Conservation (phyloP, 2,329 filamentous ascomycete genomes). For the Laburnicola sp. region DNA sequence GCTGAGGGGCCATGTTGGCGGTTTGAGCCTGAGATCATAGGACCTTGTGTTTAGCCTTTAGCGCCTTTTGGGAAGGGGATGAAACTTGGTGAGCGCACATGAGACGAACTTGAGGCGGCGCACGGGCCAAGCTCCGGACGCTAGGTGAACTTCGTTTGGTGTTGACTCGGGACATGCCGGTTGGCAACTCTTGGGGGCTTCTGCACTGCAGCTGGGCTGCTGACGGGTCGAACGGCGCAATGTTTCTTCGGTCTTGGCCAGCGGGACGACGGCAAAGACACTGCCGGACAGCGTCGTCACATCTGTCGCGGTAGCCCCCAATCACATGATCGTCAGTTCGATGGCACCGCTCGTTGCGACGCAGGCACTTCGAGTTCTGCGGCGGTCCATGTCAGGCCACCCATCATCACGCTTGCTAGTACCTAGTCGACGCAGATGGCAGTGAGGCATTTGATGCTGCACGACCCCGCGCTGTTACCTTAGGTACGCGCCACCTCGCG, state of each 20-base stretch:
- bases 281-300: not conserved
- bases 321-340: not conserved
- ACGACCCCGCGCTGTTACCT: not conserved
- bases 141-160: not conserved
- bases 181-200: not conserved
- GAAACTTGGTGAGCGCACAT: conserved; percentile 35
- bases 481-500: too few relatives aligned
- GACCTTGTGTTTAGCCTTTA: conserved; percentile 14
- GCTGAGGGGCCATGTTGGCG: conserved; percentile 31
- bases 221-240: conserved; percentile 25
- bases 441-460: conserved; percentile 2
- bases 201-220: conserved; percentile 10
- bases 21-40: conserved; percentile 27
- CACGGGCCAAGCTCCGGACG: conserved; percentile 15
- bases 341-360: conserved; percentile 1
- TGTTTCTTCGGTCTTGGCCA: conserved; percentile 1
- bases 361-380: not conserved
- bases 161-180: not conserved
- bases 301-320: not conserved
- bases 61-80: conserved; percentile 29
- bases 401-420: not conserved
- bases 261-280: too few relatives aligned
- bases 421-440: not conserved
- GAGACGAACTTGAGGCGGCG: conserved; percentile 29
- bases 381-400: conserved; percentile 3